Evolutionary conservation across 2,329 filamentous ascomycete species (phyloP).

Genomic region (Byssoonygena ceratinophila): DNA sequence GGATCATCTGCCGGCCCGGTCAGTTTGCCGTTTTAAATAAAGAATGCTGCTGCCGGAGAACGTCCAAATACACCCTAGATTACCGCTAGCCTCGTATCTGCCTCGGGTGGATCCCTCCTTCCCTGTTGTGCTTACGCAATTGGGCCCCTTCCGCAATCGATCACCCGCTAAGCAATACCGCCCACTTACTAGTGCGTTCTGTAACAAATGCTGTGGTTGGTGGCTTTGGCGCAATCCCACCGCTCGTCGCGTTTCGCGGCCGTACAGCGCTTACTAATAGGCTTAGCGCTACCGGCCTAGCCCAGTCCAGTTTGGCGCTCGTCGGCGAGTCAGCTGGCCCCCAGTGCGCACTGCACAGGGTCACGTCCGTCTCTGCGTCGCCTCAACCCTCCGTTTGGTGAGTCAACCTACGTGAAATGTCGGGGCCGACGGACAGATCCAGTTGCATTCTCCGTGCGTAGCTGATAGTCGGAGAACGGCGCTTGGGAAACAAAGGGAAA

Average conservation of each 20-base stretch:
- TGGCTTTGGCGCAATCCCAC: neutral
- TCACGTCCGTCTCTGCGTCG: no score
- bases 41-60: neutral
- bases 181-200: neutral
- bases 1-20: slow-evolving; percentile 6
- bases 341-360: no score
- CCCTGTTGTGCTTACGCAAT: neutral
- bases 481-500: no score
- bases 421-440: neutral
- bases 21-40: neutral
- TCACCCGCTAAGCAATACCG: neutral
- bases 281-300: neutral
- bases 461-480: no score
- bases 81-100: slow-evolving; percentile 11
- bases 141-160: slow-evolving; percentile 7
- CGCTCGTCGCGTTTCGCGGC: neutral
- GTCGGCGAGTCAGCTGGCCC: neutral
- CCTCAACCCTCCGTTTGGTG: neutral
- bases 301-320: slow-evolving; percentile 5
- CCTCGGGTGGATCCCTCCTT: neutral
- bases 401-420: no score
- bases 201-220: neutral
- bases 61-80: neutral
- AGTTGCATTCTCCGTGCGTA: neutral
- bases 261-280: neutral